These are phyloP conservation scores for Arthroderma sp. DNA, from an alignment of 2,329 filamentous ascomycete genomes.

Conservation along the genomic window DNA sequence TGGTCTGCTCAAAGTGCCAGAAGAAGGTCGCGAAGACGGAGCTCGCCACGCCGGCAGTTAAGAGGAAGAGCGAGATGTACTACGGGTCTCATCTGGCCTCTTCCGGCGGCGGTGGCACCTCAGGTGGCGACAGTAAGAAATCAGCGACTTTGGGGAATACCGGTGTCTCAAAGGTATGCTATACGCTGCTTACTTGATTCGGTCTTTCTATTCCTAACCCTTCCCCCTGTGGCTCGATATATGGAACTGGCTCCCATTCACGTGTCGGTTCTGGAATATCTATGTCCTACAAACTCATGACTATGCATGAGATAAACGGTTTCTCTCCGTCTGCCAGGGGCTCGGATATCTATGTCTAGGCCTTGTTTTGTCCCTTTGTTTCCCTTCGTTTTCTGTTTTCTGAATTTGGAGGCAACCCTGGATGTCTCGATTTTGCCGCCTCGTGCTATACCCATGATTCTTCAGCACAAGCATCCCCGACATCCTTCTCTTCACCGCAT, in stretches of 20 bases:
- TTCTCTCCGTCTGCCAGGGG: not conserved
- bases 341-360: not conserved
- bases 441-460: not conserved
- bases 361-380: not conserved
- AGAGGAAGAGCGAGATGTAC: slow-evolving; percentile 57
- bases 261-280: not conserved
- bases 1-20: slow-evolving; percentile 56
- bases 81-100: slow-evolving; percentile 44
- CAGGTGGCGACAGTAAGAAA: slow-evolving; percentile 30
- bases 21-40: slow-evolving; percentile 49
- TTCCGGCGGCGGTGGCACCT: slow-evolving; percentile 23
- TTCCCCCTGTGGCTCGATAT: not conserved
- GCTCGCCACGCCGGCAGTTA: slow-evolving; percentile 52
- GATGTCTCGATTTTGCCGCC: not conserved
- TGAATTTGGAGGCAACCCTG: not conserved
- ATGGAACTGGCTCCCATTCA: not conserved
- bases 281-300: not conserved
- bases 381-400: not conserved
- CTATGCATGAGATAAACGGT: not conserved
- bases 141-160: slow-evolving; percentile 45
- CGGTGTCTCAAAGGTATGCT: slow-evolving; percentile 47
- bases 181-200: not conserved
- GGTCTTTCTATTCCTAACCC: not conserved
- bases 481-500: not conserved
- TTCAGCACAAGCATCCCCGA: not conserved